Conservation (phyloP, 805 yeast genomes). For the Wickerhamiella australiensis region DNA sequence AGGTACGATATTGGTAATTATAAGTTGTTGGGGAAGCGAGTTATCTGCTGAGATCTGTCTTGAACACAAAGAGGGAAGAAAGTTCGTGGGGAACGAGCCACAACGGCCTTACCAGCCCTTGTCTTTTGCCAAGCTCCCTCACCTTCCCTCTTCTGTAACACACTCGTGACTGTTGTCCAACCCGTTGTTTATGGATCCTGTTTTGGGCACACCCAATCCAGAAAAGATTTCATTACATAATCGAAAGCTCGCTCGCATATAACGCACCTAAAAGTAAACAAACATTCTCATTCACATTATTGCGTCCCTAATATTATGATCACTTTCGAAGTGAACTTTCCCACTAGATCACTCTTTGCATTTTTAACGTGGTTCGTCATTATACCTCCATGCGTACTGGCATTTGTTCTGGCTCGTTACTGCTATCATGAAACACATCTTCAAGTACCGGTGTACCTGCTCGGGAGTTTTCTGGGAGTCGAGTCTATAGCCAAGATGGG, state of each 20-base stretch:
- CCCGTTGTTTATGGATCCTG: no score
- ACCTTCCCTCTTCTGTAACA: no score
- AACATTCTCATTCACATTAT: neutral
- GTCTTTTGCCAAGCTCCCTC: no score
- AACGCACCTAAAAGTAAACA: constrained; percentile 8
- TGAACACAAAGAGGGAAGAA: no score
- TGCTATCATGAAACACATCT: neutral
- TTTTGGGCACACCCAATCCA: no score
- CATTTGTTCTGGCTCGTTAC: neutral
- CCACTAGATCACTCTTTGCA: constrained; percentile 1
- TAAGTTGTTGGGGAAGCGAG: no score
- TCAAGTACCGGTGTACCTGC: neutral
- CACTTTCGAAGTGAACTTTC: constrained; percentile 8
- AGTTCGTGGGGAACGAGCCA: no score
- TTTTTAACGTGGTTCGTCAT: neutral
- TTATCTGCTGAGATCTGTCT: no score
- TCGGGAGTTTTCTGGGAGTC: constrained; percentile 1
- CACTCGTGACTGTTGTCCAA: no score
- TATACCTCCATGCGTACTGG: constrained; percentile 1
- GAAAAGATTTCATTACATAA: neutral
- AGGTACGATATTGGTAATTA: no score
- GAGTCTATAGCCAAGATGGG: neutral
- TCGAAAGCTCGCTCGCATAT: neutral
- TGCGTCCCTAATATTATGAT: constrained; percentile 3
- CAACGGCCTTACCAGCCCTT: no score